phyloP scores from a whole-genome alignment of 208 protist genomes.

The Leishmania amazonensis region DNA sequence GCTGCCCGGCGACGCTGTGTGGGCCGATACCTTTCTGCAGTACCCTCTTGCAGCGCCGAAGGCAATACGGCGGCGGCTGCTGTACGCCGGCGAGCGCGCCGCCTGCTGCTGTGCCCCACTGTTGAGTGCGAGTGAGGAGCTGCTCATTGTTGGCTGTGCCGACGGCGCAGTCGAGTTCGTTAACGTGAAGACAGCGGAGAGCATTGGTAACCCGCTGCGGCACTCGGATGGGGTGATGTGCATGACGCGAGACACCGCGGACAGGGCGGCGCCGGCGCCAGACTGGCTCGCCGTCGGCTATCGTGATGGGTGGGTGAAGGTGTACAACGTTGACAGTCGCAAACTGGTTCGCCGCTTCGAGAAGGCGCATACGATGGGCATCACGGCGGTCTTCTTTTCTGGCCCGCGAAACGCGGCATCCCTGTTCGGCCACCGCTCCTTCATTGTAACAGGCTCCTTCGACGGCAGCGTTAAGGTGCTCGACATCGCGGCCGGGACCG shows the following conservation, averaged over 20 bases:
- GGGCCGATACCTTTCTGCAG: constrained; percentile 32
- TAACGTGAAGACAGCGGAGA: constrained; percentile 22
- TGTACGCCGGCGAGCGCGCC: constrained; percentile 39
- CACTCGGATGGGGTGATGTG: constrained; percentile 64
- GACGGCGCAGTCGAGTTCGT: constrained; percentile 73
- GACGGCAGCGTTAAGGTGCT: constrained; percentile 66
- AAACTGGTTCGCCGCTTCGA: constrained; percentile 79
- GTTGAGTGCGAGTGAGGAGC: constrained; percentile 6
- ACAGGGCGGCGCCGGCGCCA: constrained; percentile 9
- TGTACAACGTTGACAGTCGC: constrained; percentile 69
- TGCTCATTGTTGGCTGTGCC: constrained; percentile 59
- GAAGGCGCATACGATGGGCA: constrained; percentile 59
- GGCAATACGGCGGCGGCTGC: constrained; percentile 30
- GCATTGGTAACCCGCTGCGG: constrained; percentile 36
- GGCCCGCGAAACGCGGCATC: constrained; percentile 32
- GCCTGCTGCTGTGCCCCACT: constrained; percentile 34
- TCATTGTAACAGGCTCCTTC: constrained; percentile 71
- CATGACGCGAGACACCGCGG: constrained; percentile 35
- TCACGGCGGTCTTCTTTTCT: constrained; percentile 66
- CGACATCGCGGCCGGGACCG: constrained; percentile 47
- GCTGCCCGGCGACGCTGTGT: constrained; percentile 16
- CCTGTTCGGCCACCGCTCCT: constrained; percentile 51
- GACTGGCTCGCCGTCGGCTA: constrained; percentile 81
- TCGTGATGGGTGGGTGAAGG: constrained; percentile 80
- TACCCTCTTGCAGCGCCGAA: constrained; percentile 43